phyloP scores from a whole-genome alignment of 192 early-diverging fungal species.

The Funneliformis geosporum region DNA sequence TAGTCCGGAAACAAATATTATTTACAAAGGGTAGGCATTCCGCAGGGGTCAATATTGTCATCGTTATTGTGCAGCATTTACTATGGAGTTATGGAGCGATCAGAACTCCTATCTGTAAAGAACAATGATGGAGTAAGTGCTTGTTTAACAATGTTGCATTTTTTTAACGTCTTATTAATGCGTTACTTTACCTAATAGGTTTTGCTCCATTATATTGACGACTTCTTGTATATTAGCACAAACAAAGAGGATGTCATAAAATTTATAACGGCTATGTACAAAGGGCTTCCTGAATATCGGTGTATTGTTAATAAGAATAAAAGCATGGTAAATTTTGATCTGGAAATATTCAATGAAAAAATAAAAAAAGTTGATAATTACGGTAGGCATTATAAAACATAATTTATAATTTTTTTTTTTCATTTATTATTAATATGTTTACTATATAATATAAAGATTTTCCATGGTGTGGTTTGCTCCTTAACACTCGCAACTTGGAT shows the following conservation, averaged over 20 bases:
- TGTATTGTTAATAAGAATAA: conserved; percentile 10
- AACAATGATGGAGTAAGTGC: conserved; percentile 6
- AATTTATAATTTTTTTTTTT: background rate
- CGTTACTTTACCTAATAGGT: background rate
- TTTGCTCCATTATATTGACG: conserved; percentile 1
- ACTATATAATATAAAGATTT: conserved; percentile 50
- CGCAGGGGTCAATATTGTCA: conserved; percentile 16
- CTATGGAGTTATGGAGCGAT: conserved; percentile 3
- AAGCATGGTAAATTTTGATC: conserved; percentile 10
- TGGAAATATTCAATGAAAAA: background rate
- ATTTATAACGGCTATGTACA: conserved; percentile 17
- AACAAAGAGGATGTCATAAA: background rate
- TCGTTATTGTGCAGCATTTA: conserved; percentile 16
- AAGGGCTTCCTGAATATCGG: background rate
- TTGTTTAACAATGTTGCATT: background rate
- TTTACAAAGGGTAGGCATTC: background rate
- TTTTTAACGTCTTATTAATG: background rate
- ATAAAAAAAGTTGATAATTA: background rate
- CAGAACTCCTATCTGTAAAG: background rate
- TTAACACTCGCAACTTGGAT: conserved; percentile 66
- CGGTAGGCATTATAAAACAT: background rate
- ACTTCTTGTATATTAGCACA: conserved; percentile 13
- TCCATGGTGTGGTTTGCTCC: conserved; percentile 83
- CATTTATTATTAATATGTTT: background rate
- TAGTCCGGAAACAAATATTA: conserved; percentile 12